Evolutionary conservation across 192 early-diverging fungal genomes (phyloP), one percentile per base, ranked within the genome.

Genomic region (Umbelopsis ramanniana): DNA sequence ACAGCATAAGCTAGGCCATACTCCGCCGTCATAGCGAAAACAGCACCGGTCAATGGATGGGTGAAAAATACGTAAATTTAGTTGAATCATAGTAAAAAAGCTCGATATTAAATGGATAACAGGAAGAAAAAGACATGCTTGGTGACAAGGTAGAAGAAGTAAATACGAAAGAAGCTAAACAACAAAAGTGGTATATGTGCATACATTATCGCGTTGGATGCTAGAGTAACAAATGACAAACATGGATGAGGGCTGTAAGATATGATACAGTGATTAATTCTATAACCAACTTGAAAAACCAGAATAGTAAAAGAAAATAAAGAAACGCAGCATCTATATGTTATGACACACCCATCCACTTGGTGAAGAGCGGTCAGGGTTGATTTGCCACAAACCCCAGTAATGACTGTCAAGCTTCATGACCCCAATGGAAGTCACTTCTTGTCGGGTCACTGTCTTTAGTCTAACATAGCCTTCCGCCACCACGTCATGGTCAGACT

Each of bases 321-420:
- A 14, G 33, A 11, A 17, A 63, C 33, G 15, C 2, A 43, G 40
- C 11, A 11, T 37, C 29, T 63, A 63, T 11, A 63, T 1, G 52
- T 70, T 48, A 10, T 35, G 33, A 21, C 52, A 70, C 6, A 40
- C 50, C 76, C 76, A 77, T 2, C 76, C 76, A 45, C 53, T 63
- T n/a, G 67, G 37, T n/a, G 53, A 26, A 14, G 19, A 47, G 15
- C 52, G 6, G 38, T 73, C 71, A 19, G 68, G 68, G 24, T 45
- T 29, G 40, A 77, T 72, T 73, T 91, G 84, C 82, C 89, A 90
- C 0, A 89, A 83, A 0, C 85, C 86, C 91, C 91, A 93, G 75
- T 91, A 93, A 72, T 91, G 88, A 54, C 79, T 81, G 78, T 91
- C 91, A 12, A 93, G 66, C 26, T 89, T 86, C 75, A 93, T 79